These are phyloP conservation scores for Daldinia sp. DNA, from an alignment of 2,329 filamentous ascomycete species.

Conservation along the genomic window DNA sequence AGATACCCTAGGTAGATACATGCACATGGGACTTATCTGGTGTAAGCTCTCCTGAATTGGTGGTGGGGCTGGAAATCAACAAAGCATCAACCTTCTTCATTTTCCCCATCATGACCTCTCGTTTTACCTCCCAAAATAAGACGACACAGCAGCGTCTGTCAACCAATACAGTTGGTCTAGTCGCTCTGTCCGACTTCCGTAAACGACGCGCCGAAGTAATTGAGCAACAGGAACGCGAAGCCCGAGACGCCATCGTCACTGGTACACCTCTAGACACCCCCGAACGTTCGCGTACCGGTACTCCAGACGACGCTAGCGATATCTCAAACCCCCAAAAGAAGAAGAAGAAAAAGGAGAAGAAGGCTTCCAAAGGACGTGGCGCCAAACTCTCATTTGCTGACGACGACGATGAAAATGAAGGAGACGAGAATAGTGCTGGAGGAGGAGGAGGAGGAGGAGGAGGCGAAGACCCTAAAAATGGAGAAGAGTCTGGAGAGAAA, in stretches of 20 bases:
- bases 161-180: constrained; percentile 88
- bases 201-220: constrained; percentile 95
- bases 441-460: constrained; percentile 55
- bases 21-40: too few species aligned
- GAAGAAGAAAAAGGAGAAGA: constrained; percentile 62
- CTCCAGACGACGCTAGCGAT: constrained; percentile 59
- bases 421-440: constrained; percentile 62
- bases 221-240: constrained; percentile 88
- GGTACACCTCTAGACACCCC: constrained; percentile 55
- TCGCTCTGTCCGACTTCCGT: constrained; percentile 92
- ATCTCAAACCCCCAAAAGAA: constrained; percentile 56
- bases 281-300: constrained; percentile 62
- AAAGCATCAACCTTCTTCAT: neutral
- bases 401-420: constrained; percentile 64
- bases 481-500: constrained; percentile 40
- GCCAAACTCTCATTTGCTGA: constrained; percentile 75
- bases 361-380: constrained; percentile 54
- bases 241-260: constrained; percentile 70
- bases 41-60: neutral
- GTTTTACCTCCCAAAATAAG: constrained; percentile 81
- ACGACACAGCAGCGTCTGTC: constrained; percentile 86
- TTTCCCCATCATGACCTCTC: constrained; percentile 49
- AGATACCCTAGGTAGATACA: neutral
- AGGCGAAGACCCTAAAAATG: constrained; percentile 50
- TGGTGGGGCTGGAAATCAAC: neutral